These are phyloP conservation scores for Iris macrosiphon DNA, from an alignment of 106 monocot species.

Conservation along the genomic window DNA sequence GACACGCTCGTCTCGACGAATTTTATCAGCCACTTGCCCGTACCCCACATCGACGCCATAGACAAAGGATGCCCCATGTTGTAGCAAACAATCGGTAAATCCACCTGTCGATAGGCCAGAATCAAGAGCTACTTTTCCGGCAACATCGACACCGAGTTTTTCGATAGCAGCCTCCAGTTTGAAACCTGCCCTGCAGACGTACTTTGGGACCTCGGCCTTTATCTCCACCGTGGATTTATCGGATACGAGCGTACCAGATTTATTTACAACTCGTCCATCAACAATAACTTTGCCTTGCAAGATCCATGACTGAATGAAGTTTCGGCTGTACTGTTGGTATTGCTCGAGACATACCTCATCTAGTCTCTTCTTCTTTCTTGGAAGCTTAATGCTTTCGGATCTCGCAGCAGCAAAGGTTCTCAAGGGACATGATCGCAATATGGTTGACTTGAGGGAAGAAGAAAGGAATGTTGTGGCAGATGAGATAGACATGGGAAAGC, in stretches of 20 bases:
- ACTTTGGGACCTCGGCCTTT: conserved; percentile 95
- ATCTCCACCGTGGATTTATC: conserved; percentile 87
- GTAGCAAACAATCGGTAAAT: conserved; percentile 98
- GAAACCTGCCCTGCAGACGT: conserved; percentile 99
- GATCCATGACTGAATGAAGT: conserved; percentile 93
- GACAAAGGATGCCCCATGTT: conserved; percentile 83
- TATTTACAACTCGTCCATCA: conserved; percentile 81
- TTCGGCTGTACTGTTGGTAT: conserved; percentile 86
- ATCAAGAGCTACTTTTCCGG: conserved; percentile 90
- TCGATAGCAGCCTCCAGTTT: conserved; percentile 94
- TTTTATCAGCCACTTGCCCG: conserved; percentile 98
- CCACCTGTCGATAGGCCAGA: conserved; percentile 96
- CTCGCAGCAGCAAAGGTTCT: conserved; percentile 43
- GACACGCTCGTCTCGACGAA: conserved; percentile 68
- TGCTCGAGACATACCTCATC: conserved; percentile 92
- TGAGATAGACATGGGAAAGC: conserved; percentile 17
- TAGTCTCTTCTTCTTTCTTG: conserved; percentile 74
- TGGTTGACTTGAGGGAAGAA: conserved; percentile 2
- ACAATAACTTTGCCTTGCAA: conserved; percentile 96
- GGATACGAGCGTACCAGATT: conserved; percentile 91
- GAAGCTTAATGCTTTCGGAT: conserved; percentile 25
- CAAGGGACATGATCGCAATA: conserved; percentile 3
- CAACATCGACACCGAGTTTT: conserved; percentile 59
- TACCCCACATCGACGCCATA: conserved; percentile 99
- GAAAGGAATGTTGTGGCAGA: conserved; percentile 15